phyloP scores from a whole-genome alignment of 2,329 filamentous ascomycete genomes.

The Exophiala viscosa region DNA sequence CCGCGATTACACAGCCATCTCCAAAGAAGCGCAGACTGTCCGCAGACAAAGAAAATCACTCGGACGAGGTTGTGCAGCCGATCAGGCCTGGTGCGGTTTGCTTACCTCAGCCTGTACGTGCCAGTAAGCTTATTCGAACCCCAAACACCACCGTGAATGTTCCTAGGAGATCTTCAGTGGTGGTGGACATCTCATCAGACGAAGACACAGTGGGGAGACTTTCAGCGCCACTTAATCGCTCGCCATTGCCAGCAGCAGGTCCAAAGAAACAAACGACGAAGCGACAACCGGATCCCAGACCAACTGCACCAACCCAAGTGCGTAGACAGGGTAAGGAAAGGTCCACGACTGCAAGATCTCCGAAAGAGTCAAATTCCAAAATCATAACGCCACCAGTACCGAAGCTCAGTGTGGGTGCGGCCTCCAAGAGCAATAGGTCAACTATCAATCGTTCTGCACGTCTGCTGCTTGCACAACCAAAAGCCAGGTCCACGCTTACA shows the following conservation, averaged over 20 bases:
- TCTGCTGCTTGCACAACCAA: slow-evolving; percentile 12
- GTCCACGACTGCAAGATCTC: no score
- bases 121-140: slow-evolving; percentile 2
- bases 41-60: slow-evolving; percentile 20
- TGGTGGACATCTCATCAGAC: slow-evolving; percentile 22
- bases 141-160: neutral
- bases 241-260: neutral
- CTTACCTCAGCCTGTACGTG: slow-evolving; percentile 12
- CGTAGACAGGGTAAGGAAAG: no score
- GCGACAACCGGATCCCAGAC: neutral
- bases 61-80: neutral
- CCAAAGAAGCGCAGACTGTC: slow-evolving; percentile 34
- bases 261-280: slow-evolving; percentile 1
- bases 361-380: neutral
- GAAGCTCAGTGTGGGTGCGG: neutral
- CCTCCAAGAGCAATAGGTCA: neutral
- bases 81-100: neutral
- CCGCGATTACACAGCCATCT: slow-evolving; percentile 28
- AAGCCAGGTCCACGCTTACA: slow-evolving; percentile 10
- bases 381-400: neutral
- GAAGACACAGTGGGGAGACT: slow-evolving; percentile 7
- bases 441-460: slow-evolving; percentile 4
- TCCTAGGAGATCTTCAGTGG: slow-evolving; percentile 9
- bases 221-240: no score
- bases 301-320: neutral